Percentiles rank a stretch among this genome's conserved stretches.
These are phyloP conservation scores for Plantago major DNA, from an alignment of 257 asterid genomes.

Conservation along the genomic window DNA sequence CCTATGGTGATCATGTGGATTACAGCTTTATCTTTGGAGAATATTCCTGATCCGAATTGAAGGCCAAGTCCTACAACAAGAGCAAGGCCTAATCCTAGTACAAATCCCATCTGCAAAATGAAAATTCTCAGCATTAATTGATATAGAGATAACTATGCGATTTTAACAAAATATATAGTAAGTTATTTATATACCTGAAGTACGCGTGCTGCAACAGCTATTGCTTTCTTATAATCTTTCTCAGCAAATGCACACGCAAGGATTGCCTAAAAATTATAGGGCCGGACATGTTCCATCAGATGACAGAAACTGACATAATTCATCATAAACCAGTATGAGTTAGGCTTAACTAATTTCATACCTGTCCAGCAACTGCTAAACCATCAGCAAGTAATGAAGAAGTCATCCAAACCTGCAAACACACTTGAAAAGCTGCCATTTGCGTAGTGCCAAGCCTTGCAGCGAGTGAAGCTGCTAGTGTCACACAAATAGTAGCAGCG, in stretches of 20 bases:
- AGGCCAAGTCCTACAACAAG: slow-evolving; percentile 68
- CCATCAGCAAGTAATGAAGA: slow-evolving; percentile 98
- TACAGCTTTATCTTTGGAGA: slow-evolving; percentile 65
- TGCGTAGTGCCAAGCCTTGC: slow-evolving; percentile 77
- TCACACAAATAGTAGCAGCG: slow-evolving; percentile 89
- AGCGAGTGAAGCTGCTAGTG: slow-evolving; percentile 82
- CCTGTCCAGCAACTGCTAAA: slow-evolving; percentile 99
- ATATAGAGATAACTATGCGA: too few species aligned
- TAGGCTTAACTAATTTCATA: not conserved
- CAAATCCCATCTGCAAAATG: slow-evolving; percentile 72
- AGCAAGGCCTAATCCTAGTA: slow-evolving; percentile 76
- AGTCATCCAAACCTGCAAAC: slow-evolving; percentile 92
- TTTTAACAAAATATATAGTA: not conserved
- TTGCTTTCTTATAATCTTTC: slow-evolving; percentile 77
- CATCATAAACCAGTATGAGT: not conserved
- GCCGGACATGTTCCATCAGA: not conserved
- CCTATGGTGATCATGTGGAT: slow-evolving; percentile 54
- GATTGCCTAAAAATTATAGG: slow-evolving; percentile 51
- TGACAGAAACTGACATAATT: too few species aligned
- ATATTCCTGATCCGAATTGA: slow-evolving; percentile 74
- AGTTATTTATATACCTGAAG: slow-evolving; percentile 46
- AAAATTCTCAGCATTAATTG: not conserved
- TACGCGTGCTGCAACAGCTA: slow-evolving; percentile 73
- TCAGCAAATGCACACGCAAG: slow-evolving; percentile 97
- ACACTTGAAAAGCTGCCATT: slow-evolving; percentile 95